phyloP scores from a whole-genome alignment of 306 rosid genomes.

The Adenanthera pavonina region DNA sequence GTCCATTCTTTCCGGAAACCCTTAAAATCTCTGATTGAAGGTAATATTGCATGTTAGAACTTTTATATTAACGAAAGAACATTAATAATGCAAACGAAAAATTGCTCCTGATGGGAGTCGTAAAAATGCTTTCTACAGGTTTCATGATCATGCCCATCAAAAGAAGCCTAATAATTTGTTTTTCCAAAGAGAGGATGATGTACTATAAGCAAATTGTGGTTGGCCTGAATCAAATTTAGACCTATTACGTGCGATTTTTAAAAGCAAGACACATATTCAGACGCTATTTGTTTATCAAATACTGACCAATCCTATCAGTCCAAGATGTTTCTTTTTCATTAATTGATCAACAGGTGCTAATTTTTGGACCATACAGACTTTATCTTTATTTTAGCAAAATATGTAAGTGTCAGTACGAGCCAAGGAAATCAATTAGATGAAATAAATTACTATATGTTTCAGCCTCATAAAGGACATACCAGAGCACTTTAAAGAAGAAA shows the following conservation, averaged over 20 bases:
- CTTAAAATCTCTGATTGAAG: slow-evolving; percentile 54
- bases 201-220: slow-evolving; percentile 1
- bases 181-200: not conserved
- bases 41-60: slow-evolving; percentile 22
- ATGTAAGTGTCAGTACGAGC: not conserved
- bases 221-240: slow-evolving; percentile 22
- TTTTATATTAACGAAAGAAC: slow-evolving; percentile 18
- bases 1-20: slow-evolving; percentile 56
- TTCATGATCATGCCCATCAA: slow-evolving; percentile 3
- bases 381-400: not conserved
- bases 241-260: not conserved
- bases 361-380: slow-evolving; percentile 17
- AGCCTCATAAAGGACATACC: slow-evolving; percentile 15
- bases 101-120: not conserved
- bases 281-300: not conserved
- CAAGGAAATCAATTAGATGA: not conserved
- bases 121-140: not conserved
- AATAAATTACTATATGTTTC: slow-evolving; percentile 9
- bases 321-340: slow-evolving; percentile 31
- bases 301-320: not conserved
- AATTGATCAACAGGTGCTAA: slow-evolving; percentile 29
- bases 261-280: slow-evolving; percentile 2
- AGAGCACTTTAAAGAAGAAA: slow-evolving; percentile 17
- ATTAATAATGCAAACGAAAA: not conserved
- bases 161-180: slow-evolving; percentile 19